Conservation (phyloP, 805 yeast genomes). For the Lachancea nothofagi region DNA sequence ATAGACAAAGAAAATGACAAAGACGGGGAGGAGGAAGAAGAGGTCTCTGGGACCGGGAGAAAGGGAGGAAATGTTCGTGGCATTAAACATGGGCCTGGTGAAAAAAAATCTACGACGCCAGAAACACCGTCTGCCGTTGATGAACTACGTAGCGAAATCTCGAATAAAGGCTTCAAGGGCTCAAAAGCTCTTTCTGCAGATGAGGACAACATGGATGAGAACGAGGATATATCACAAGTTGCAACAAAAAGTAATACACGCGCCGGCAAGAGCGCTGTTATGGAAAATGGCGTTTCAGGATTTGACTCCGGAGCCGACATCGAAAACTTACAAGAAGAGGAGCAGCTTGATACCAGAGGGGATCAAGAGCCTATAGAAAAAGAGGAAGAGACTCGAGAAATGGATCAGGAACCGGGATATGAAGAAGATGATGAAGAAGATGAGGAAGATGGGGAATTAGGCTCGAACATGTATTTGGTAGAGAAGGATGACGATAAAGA, state of each 20-base stretch:
- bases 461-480: constrained; percentile 38
- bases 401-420: constrained; percentile 26
- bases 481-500: constrained; percentile 54
- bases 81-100: constrained; percentile 27
- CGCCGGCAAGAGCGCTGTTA: background rate
- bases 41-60: constrained; percentile 33
- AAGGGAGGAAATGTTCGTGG: constrained; percentile 34
- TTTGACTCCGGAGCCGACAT: too few relatives aligned
- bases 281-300: constrained; percentile 10
- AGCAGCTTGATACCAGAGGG: too few relatives aligned
- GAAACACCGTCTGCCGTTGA: constrained; percentile 33
- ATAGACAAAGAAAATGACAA: constrained; percentile 36
- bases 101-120: constrained; percentile 16
- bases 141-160: too few relatives aligned
- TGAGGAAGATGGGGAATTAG: constrained; percentile 41
- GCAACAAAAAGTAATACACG: too few relatives aligned
- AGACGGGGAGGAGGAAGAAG: constrained; percentile 27
- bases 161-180: constrained; percentile 29
- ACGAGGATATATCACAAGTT: too few relatives aligned
- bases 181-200: constrained; percentile 31
- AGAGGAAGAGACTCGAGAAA: constrained; percentile 31
- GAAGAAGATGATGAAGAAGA: constrained; percentile 40
- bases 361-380: constrained; percentile 31
- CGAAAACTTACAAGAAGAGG: too few relatives aligned
- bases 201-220: constrained; percentile 36